phyloP scores from a whole-genome alignment of 768 basidiomycete genomes.

The Coprinopsis sp. region DNA sequence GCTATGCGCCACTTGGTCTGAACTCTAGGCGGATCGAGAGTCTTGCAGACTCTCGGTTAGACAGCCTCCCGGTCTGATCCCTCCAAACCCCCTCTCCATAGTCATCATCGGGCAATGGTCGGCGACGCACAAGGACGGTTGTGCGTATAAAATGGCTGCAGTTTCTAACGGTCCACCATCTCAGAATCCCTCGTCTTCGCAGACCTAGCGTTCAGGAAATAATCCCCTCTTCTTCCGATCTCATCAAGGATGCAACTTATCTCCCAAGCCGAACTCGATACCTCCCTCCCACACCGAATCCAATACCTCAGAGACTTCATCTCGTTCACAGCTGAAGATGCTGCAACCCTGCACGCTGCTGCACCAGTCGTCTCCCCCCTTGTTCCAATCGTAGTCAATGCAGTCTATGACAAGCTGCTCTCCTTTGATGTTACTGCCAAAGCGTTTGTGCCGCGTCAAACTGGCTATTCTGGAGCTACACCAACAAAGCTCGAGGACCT shows the following conservation, averaged over 20 bases:
- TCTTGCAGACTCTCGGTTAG: no score
- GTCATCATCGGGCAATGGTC: no score
- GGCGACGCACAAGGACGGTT: no score
- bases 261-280: not conserved
- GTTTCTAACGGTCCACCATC: no score
- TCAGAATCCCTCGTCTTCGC: no score
- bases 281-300: constrained; percentile 31
- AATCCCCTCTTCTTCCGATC: not conserved
- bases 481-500: constrained; percentile 37
- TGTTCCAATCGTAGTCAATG: constrained; percentile 40
- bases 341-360: constrained; percentile 36
- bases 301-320: constrained; percentile 44
- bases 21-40: no score
- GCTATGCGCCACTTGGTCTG: no score
- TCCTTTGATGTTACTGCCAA: constrained; percentile 39
- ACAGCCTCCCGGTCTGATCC: no score
- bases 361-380: constrained; percentile 37
- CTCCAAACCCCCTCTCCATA: no score
- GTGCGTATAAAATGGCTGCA: no score
- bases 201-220: not conserved
- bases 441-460: constrained; percentile 32
- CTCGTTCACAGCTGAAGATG: constrained; percentile 37
- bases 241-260: constrained; percentile 4
- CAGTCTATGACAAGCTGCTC: constrained; percentile 40
- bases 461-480: constrained; percentile 37